These are phyloP conservation scores for Zelonia costaricensis DNA, from an alignment of 208 protist genomes.

Conservation along the genomic window DNA sequence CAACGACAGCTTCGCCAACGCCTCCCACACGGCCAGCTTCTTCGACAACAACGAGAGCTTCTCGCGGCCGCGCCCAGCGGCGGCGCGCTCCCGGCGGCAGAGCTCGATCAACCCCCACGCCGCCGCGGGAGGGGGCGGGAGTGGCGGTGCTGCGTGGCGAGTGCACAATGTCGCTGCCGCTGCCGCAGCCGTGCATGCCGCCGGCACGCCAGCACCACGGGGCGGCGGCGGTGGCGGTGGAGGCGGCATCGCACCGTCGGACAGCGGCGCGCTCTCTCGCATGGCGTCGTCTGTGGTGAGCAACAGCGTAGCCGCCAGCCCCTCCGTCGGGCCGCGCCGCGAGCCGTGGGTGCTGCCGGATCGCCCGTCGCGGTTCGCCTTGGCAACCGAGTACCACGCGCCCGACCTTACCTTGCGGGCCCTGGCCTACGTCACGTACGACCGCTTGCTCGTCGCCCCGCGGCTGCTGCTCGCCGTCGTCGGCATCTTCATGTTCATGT, in stretches of 20 bases:
- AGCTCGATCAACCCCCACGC: too few relatives aligned
- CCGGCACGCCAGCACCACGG: neutral
- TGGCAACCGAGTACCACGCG: conserved; percentile 14
- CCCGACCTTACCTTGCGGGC: conserved; percentile 35
- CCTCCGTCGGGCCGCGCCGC: conserved; percentile 1
- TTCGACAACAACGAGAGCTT: conserved; percentile 25
- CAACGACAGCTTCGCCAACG: conserved; percentile 11
- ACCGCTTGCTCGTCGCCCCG: conserved; percentile 14
- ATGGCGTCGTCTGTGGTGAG: neutral
- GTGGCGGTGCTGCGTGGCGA: neutral
- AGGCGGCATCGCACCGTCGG: neutral
- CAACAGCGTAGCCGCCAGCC: conserved; percentile 2
- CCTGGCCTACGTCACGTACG: conserved; percentile 29
- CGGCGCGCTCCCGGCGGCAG: conserved; percentile 8
- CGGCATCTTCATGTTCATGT: conserved; percentile 32
- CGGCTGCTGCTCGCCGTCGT: conserved; percentile 32
- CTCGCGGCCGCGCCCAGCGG: conserved; percentile 18
- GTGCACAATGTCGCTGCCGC: neutral
- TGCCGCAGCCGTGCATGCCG: neutral
- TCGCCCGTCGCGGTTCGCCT: conserved; percentile 17
- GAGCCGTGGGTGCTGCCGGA: conserved; percentile 17
- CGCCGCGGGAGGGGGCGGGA: neutral
- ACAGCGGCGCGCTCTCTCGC: neutral
- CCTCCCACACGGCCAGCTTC: neutral
- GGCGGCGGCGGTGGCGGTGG: neutral